Base-by-base conservation (phyloP, 345 rosid species). In the Lumnitzera racemosa region DNA sequence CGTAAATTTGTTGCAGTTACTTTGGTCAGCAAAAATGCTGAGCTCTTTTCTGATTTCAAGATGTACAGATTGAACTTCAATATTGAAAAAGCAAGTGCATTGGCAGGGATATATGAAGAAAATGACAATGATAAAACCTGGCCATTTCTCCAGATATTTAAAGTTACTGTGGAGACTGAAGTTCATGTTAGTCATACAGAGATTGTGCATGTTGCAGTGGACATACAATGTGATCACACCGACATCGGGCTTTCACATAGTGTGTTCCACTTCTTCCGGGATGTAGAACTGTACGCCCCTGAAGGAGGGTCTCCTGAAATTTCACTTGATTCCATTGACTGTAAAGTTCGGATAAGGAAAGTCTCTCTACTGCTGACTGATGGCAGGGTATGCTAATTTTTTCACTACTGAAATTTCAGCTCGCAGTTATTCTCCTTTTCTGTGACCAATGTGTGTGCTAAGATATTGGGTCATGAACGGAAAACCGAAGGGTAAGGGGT, bases 311-410 rank as follows among this genome's bases (percentile, higher is more conserved):
- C 89, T 74, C 73, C 98, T 64, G 80, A 66, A 64, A 67, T 65
- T 76, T 46, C 68, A 41, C 67, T 76, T 57, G 79, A 61, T 70
- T 60, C 66, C 56, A 24, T 85, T 59, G 74, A 75, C 58, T 56
- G 81, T 20, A 78, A 74, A 59, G 46, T 85, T 59, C 81, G 79
- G 73, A 65, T 81, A 15, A 82, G 76, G 77, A 85, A 85, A 66
- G 70, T 66, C 31, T 89, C 95, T 62, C 71, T 89, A 63, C 81
- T 87, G 61, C 70, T 89, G 66, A 85, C 92, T 70, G 98, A 89
- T 78, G 96, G 89, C 76, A 83, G 85, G 92, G 98, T 91, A 85
- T 15, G 78, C 51, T 58, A 51, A 16, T 51, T 46, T 36, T 54
- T n/a, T 62, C 52, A 25, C 13, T 36, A 29, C 56, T 54, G 20